These are phyloP conservation scores for Gentiana straminea DNA, from an alignment of 257 asterid species.

Conservation along the genomic window DNA sequence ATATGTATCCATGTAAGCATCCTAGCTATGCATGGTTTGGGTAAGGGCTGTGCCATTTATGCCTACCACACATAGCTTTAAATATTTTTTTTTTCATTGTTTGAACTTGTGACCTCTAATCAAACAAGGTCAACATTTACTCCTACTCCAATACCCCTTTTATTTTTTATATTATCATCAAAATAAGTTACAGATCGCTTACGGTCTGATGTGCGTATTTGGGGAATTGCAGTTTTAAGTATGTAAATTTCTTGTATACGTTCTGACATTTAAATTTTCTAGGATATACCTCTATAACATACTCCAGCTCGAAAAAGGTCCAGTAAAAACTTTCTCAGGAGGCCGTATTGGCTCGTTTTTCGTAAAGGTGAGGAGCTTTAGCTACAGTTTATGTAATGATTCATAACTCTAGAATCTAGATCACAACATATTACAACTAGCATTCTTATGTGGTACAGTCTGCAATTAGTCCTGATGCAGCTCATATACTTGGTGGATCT, in stretches of 20 bases:
- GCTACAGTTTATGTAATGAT: background rate
- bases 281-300: constrained; percentile 78
- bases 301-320: constrained; percentile 78
- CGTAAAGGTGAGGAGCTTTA: constrained; percentile 54
- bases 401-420: background rate
- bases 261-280: constrained; percentile 19
- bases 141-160: too few species aligned
- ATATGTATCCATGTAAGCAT: too few species aligned
- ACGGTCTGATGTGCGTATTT: background rate
- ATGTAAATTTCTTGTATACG: background rate
- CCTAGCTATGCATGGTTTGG: too few species aligned
- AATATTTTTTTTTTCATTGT: too few species aligned
- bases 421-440: background rate
- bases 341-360: constrained; percentile 69
- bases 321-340: constrained; percentile 56
- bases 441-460: constrained; percentile 40
- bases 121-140: too few species aligned
- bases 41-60: too few species aligned
- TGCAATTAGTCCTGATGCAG: constrained; percentile 80
- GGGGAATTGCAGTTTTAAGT: background rate
- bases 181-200: too few species aligned
- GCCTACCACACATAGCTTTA: too few species aligned
- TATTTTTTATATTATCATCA: too few species aligned
- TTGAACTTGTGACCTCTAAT: too few species aligned
- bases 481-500: constrained; percentile 91